Conservation (phyloP, 2,329 filamentous ascomycete genomes). For the Uncinocarpus reesii region DNA sequence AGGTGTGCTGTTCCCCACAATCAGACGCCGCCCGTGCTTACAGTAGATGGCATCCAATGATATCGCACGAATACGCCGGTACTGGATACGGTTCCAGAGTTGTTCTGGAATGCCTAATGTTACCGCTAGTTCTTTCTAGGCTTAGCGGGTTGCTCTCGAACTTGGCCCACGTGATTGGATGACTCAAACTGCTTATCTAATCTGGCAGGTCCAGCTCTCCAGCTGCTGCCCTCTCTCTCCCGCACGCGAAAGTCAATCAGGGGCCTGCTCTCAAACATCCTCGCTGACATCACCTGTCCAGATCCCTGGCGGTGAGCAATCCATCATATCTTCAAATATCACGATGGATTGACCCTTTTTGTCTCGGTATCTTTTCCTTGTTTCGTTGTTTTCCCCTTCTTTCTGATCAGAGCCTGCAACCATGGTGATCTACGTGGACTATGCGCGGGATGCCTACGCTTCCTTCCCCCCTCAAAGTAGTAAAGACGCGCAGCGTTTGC, state of each 20-base stretch:
- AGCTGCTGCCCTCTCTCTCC: too few species aligned
- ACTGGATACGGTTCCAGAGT: background rate
- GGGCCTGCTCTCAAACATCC: too few species aligned
- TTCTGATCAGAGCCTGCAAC: too few species aligned
- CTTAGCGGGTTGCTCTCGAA: background rate
- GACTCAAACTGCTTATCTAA: too few species aligned
- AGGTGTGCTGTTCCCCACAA: background rate
- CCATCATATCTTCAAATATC: background rate
- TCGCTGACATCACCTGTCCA: background rate
- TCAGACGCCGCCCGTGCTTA: too few species aligned
- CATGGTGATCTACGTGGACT: constrained; percentile 42
- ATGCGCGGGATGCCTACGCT: constrained; percentile 29
- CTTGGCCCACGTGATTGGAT: too few species aligned
- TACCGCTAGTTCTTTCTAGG: background rate
- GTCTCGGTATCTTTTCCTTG: background rate
- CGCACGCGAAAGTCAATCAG: too few species aligned
- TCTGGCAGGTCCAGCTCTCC: too few species aligned
- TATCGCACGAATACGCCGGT: background rate
- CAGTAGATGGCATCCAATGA: background rate
- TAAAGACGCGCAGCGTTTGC: background rate
- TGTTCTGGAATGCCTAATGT: background rate
- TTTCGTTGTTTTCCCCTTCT: background rate
- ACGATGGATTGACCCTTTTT: background rate
- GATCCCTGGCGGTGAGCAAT: background rate
- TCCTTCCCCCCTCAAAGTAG: background rate